Evolutionary conservation across 83 land plant genomes (phyloP).

Genomic region (Picea abies): DNA sequence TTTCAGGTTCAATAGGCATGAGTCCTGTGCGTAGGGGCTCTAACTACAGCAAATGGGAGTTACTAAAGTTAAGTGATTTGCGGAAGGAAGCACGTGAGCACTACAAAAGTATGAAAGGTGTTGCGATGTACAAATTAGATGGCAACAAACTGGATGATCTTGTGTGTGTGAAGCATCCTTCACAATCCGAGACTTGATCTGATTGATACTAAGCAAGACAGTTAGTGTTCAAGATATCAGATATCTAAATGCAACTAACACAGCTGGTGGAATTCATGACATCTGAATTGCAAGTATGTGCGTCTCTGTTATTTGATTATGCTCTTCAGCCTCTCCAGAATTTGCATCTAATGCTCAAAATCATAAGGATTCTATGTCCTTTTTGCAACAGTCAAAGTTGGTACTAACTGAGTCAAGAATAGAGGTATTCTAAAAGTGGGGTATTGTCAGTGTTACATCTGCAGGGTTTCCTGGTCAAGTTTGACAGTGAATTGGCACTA

Average conservation of each 20-base stretch:
- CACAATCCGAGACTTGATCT: conserved; percentile 7
- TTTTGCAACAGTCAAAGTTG: background rate
- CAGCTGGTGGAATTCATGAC: background rate
- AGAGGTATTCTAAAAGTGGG: background rate
- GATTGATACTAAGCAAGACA: background rate
- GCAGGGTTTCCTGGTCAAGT: background rate
- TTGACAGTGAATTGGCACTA: background rate
- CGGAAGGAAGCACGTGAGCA: conserved; percentile 73
- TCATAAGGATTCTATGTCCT: background rate
- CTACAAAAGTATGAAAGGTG: conserved; percentile 64
- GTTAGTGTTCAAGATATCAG: background rate
- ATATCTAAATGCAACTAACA: background rate
- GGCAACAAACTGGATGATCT: conserved; percentile 94
- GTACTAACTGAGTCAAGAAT: background rate
- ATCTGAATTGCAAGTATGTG: background rate
- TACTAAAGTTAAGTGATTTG: conserved; percentile 47
- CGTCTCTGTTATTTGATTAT: too few species aligned
- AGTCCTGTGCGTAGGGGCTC: conserved; percentile 60
- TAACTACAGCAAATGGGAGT: conserved; percentile 89
- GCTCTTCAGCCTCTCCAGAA: background rate
- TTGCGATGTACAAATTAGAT: conserved; percentile 86
- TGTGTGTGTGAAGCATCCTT: conserved; percentile 77
- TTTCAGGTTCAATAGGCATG: conserved; percentile 88
- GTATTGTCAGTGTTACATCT: background rate
- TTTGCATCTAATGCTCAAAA: background rate